Percentiles rank a stretch among this genome's conserved stretches.
Conservation (phyloP, 2,329 filamentous ascomycete genomes). For the Didymella lethalis region DNA sequence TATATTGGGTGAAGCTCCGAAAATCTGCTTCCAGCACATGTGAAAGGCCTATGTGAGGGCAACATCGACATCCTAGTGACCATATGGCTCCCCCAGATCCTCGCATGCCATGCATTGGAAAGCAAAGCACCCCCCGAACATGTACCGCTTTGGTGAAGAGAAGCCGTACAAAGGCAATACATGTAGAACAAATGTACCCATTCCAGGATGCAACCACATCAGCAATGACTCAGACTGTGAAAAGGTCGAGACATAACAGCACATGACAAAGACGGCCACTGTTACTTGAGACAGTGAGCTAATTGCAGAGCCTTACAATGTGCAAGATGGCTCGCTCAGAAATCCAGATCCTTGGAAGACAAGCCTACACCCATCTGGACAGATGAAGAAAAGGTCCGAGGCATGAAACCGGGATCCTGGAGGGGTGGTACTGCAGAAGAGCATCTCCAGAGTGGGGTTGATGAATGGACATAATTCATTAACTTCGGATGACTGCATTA, state of each 20-base stretch:
- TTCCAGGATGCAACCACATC: slow-evolving; percentile 16
- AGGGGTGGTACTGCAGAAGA: slow-evolving; percentile 6
- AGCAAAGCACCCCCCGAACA: slow-evolving; percentile 45
- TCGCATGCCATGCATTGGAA: slow-evolving; percentile 43
- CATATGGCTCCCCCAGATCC: slow-evolving; percentile 24
- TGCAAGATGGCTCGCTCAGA: slow-evolving; percentile 4
- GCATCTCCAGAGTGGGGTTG: slow-evolving; percentile 9
- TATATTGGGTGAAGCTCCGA: slow-evolving; percentile 15
- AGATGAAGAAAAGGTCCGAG: slow-evolving; percentile 7
- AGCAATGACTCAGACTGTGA: slow-evolving; percentile 9
- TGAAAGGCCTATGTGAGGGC: slow-evolving; percentile 10
- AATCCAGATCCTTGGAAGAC: slow-evolving; percentile 1
- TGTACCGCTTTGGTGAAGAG: slow-evolving; percentile 31
- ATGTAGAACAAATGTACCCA: slow-evolving; percentile 33
- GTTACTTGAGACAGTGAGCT: neutral
- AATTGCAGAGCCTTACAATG: slow-evolving; percentile 2
- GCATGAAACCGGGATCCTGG: slow-evolving; percentile 1
- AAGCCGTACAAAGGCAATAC: slow-evolving; percentile 45
- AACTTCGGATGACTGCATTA: slow-evolving; percentile 20
- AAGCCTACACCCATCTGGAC: slow-evolving; percentile 17
- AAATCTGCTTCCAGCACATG: slow-evolving; percentile 16
- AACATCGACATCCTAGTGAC: slow-evolving; percentile 5
- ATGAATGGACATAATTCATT: slow-evolving; percentile 21
- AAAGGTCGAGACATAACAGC: neutral
- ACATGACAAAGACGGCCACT: slow-evolving; percentile 2